Evolutionary conservation across 2,329 filamentous ascomycete species (phyloP), one percentile per base, ranked within the genome.

Genomic region (Emmonsia crescens): DNA sequence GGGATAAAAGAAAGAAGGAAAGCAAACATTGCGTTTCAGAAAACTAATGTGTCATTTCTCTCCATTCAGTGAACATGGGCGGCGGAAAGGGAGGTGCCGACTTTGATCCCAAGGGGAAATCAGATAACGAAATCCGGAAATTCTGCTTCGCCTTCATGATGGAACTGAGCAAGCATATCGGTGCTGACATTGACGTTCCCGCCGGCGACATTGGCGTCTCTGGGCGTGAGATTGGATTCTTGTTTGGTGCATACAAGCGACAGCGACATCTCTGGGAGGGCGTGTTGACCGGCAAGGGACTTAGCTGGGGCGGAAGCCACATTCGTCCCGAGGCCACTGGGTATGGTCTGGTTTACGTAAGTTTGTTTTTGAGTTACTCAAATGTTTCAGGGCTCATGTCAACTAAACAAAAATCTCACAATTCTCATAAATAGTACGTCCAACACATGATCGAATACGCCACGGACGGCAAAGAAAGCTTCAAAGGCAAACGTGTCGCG

Each of bases 31-130:
- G 29, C 19, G 38, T 57, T 57, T 3, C 55, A 57, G n/a, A 29
- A 38, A 24, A 38, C 14, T 59, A 21, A 48, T n/a, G 10, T 51
- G n/a, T 14, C 56, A 2, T 38, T 51, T 21, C 51, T 38, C 10
- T 48, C 21, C 5, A 24, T 36, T 10, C 14, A 89, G 86, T 95
- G 73, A 90, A 85, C 81, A 96, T 99, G 86, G 94, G 94, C 68
- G 94, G 94, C 80, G 94, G 89, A 73, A 97, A 97, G 83, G 94
- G 94, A 79, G 94, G 94, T 72, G 88, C 93, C 76, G 94, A 97
- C 82, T 97, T 99, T 77, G 91, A 97, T 79, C 94, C 94, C 77
- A 99, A 97, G 85, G 92, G 91, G 81, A 97, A 96, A 85, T 89
- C 88, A 61, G 92, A 99, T 79, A 89, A 86, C 76, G 94, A 97